Evolutionary conservation across 2,329 filamentous ascomycete genomes (phyloP), one percentile per base, ranked within the genome.

Genomic region (Xylariaceae sp.): DNA sequence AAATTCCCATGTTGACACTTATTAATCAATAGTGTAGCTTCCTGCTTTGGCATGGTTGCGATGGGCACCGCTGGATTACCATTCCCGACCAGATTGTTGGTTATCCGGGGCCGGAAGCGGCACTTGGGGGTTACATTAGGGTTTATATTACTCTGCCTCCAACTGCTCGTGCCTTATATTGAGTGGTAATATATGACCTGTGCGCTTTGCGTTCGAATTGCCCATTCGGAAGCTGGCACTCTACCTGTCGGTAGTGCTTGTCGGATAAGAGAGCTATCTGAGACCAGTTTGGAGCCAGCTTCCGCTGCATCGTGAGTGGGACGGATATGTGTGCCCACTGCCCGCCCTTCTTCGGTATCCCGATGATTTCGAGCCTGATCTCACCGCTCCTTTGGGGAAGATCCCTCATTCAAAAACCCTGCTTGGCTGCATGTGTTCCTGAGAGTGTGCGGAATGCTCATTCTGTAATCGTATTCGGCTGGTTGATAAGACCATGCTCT

Each of bases 71-170:
- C 42, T 53, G 44, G 42, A 45, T 59, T 59, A n/a, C n/a, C n/a
- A 59, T 61, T 61, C 52, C 59, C 59, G 59, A 16, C 9, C 8
- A 30, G 18, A 30, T 51, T 46, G 47, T 34, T 45, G 32, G n/a
- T 34, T 54, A 58, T 46, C 55, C 58, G 59, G 59, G 44, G 52
- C 49, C 10, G 48, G 54, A 55, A 63, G 63, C 63, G 63, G 64
- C 55, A 53, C 45, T 10, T 43, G 45, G 53, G 53, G 60, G 40
- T 53, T 46, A 51, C 41, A 51, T 51, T 34, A 34, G 13, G 7
- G 32, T 34, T 30, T 30, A 30, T 30, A 10, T 30, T 30, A 30
- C 29, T 22, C 18, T 40, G 51, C 40, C n/a, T n/a, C n/a, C n/a
- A n/a, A n/a, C n/a, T n/a, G n/a, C 26, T 8, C 26, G 26, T n/a